A percentile compares a stretch with the other conserved stretches of the same genome.
Evolutionary conservation across 306 rosid genomes (phyloP).

Genomic region (Lablab purpureus): DNA sequence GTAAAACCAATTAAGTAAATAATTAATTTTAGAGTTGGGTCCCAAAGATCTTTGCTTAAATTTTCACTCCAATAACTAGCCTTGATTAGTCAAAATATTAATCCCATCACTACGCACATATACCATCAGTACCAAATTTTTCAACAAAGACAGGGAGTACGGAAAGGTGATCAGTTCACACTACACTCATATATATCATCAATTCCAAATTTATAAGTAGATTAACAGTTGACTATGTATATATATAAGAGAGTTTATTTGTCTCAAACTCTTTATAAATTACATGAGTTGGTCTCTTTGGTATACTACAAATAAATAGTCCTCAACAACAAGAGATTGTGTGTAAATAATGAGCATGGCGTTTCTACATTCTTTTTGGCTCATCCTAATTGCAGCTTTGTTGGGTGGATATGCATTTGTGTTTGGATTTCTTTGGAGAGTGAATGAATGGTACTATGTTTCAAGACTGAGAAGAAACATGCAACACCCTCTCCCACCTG

Average conservation of each 20-base stretch:
- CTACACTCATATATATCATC: too few relatives aligned
- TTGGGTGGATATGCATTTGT: constrained; percentile 57
- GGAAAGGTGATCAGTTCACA: not conserved
- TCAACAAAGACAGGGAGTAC: too few relatives aligned
- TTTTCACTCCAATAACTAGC: not conserved
- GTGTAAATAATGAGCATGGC: not conserved
- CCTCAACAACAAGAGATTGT: too few relatives aligned
- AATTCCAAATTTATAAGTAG: too few relatives aligned
- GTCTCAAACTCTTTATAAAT: too few relatives aligned
- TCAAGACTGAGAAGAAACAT: not conserved
- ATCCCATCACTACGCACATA: not conserved
- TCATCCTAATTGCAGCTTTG: constrained; percentile 28
- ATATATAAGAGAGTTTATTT: too few relatives aligned
- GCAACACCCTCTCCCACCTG: constrained; percentile 52
- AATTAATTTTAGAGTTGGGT: constrained; percentile 3
- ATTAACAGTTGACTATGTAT: too few relatives aligned
- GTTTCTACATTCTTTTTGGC: constrained; percentile 39
- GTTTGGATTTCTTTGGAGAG: constrained; percentile 51
- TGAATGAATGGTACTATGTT: constrained; percentile 64
- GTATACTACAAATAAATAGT: too few relatives aligned
- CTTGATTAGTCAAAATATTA: not conserved
- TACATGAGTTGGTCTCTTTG: too few relatives aligned
- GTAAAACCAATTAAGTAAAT: constrained; percentile 4
- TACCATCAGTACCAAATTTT: too few relatives aligned
- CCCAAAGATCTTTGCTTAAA: constrained; percentile 19